phyloP scores from a whole-genome alignment of 1,139 yeast genomes.

The Citeromyces siamensis region DNA sequence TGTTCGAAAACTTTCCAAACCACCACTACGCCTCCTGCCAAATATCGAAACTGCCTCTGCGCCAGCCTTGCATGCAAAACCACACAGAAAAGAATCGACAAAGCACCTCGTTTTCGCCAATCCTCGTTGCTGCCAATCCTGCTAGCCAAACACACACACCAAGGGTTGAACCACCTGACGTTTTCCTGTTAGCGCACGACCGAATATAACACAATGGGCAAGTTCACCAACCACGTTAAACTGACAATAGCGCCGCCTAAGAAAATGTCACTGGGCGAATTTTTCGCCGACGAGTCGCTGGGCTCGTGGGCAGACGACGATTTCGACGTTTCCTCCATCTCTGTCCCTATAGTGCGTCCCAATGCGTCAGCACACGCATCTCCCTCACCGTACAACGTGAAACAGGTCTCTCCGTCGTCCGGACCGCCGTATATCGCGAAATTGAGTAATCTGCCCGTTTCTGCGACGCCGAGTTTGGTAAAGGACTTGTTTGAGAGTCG shows the following conservation, averaged over 20 bases:
- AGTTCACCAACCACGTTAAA: neutral
- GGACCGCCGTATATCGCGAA: slow-evolving; percentile 16
- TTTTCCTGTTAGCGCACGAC: too few relatives aligned
- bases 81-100: too few relatives aligned
- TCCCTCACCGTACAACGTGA: slow-evolving; percentile 3
- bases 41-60: too few relatives aligned
- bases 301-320: slow-evolving; percentile 20
- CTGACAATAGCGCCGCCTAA: slow-evolving; percentile 12
- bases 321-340: slow-evolving; percentile 13
- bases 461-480: slow-evolving; percentile 14
- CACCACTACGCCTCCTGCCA: too few relatives aligned
- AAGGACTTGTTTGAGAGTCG: slow-evolving; percentile 18
- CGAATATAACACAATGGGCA: slow-evolving; percentile 1
- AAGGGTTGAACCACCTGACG: too few relatives aligned
- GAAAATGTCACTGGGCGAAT: slow-evolving; percentile 19
- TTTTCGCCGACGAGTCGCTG: slow-evolving; percentile 17
- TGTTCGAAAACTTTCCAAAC: too few relatives aligned
- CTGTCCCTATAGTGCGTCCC: slow-evolving; percentile 5
- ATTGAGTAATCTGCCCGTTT: slow-evolving; percentile 15
- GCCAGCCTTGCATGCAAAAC: too few relatives aligned
- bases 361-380: neutral
- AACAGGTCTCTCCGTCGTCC: slow-evolving; percentile 6
- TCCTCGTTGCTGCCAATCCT: too few relatives aligned
- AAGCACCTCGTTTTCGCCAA: too few relatives aligned
- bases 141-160: too few relatives aligned